A percentile compares a stretch with the other conserved stretches of the same genome.
Conservation (phyloP, 345 rosid genomes). For the Citrus glauca region DNA sequence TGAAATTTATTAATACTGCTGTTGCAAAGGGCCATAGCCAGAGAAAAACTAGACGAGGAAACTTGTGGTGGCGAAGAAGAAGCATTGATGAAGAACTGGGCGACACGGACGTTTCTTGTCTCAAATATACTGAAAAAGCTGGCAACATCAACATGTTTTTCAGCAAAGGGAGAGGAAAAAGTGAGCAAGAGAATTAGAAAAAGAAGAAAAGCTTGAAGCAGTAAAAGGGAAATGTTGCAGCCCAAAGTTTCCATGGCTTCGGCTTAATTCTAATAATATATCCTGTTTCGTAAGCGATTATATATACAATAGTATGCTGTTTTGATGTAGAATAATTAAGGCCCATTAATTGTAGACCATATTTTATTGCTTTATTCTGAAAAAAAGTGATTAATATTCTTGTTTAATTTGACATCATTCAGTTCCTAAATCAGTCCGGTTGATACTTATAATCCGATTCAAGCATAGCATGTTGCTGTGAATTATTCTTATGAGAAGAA, state of each 20-base stretch:
- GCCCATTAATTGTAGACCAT: too few species aligned
- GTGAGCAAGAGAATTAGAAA: not conserved
- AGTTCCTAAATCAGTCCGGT: too few species aligned
- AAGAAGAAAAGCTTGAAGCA: slow-evolving; percentile 13
- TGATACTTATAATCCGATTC: too few species aligned
- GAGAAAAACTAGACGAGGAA: slow-evolving; percentile 10
- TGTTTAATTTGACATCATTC: too few species aligned
- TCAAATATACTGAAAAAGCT: slow-evolving; percentile 5
- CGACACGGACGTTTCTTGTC: not conserved
- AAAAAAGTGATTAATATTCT: too few species aligned
- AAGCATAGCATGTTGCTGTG: too few species aligned
- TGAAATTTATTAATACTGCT: not conserved
- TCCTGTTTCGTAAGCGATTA: not conserved
- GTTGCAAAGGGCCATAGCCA: slow-evolving; percentile 8
- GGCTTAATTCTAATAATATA: not conserved
- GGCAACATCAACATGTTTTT: not conserved
- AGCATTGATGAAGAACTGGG: not conserved
- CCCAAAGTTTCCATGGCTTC: slow-evolving; percentile 9
- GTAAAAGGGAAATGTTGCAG: slow-evolving; percentile 5
- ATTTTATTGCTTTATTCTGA: too few species aligned
- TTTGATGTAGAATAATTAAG: too few species aligned
- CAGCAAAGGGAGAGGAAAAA: slow-evolving; percentile 9
- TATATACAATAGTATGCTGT: too few species aligned
- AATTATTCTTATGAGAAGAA: too few species aligned
- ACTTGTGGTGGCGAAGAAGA: slow-evolving; percentile 9